Conservation (phyloP, 768 basidiomycete genomes). For the Mycena sanguinolenta region DNA sequence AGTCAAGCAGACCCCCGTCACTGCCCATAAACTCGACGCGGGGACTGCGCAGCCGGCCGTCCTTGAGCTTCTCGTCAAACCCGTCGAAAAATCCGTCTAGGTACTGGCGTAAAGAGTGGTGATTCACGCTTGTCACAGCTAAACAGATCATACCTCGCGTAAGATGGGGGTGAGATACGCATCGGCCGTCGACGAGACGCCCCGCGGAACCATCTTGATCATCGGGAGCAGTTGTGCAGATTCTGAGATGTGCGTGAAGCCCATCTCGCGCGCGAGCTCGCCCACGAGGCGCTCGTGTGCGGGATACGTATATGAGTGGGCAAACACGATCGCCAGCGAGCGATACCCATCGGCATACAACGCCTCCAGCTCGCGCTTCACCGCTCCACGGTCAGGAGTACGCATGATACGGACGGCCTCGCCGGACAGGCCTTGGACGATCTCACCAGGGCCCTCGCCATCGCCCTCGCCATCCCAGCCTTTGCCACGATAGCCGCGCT, state of each 20-base stretch:
- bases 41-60: constrained; percentile 68
- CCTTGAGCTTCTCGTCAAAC: constrained; percentile 82
- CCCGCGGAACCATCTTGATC: constrained; percentile 97
- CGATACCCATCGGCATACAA: constrained; percentile 89
- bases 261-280: constrained; percentile 78
- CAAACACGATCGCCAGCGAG: constrained; percentile 89
- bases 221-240: constrained; percentile 91
- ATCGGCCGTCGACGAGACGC: constrained; percentile 92
- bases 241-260: constrained; percentile 92
- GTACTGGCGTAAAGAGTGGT: constrained; percentile 62
- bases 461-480: constrained; percentile 80
- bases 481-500: constrained; percentile 77
- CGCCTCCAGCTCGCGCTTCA: constrained; percentile 73
- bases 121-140: too few relatives aligned
- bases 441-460: constrained; percentile 84
- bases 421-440: constrained; percentile 87
- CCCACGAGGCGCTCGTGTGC: constrained; percentile 86
- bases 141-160: too few relatives aligned
- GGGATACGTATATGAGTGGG: constrained; percentile 93
- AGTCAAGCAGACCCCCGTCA: constrained; percentile 88
- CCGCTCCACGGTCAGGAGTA: constrained; percentile 61
- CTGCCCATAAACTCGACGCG: constrained; percentile 97
- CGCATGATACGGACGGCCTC: constrained; percentile 87
- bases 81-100: constrained; percentile 93
- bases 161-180: constrained; percentile 96